Conservation (phyloP, 1,139 yeast genomes). For the Fermentozyma sake region DNA sequence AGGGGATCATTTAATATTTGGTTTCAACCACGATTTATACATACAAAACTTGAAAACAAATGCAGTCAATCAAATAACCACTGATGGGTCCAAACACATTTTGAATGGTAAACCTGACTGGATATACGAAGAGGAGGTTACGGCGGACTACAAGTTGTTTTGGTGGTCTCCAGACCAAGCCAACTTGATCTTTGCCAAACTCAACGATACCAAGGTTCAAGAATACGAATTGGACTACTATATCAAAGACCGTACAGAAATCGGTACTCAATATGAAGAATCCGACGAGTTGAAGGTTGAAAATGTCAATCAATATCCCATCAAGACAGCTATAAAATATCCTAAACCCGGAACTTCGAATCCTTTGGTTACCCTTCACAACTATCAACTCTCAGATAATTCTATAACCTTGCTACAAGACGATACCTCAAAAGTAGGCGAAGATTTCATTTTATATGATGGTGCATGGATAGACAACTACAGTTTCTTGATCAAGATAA, state of each 20-base stretch:
- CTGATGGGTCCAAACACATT: conserved; percentile 61
- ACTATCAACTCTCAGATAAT: conserved; percentile 34
- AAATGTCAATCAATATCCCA: conserved; percentile 52
- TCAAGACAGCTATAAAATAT: conserved; percentile 52
- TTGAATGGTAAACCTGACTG: conserved; percentile 91
- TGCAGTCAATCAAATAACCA: conserved; percentile 46
- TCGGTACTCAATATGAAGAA: conserved; percentile 22
- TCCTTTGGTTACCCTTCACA: conserved; percentile 53
- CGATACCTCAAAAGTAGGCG: conserved; percentile 29
- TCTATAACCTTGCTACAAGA: conserved; percentile 14
- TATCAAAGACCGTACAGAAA: conserved; percentile 34
- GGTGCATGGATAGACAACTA: conserved; percentile 62
- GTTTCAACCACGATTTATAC: conserved; percentile 60
- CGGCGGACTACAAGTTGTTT: conserved; percentile 56
- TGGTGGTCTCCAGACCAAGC: conserved; percentile 89
- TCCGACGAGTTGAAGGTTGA: conserved; percentile 12
- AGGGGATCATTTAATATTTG: conserved; percentile 63
- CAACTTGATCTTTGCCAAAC: conserved; percentile 56
- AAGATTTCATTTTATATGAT: conserved; percentile 62
- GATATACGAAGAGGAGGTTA: conserved; percentile 95
- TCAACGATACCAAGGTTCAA: conserved; percentile 71
- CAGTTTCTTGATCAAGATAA: conserved; percentile 54
- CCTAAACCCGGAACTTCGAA: conserved; percentile 85
- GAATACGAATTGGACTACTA: conserved; percentile 63
- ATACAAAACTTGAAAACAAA: conserved; percentile 32